These are phyloP conservation scores for Babesia bovis DNA, from an alignment of 169 alveolate species.

Conservation along the genomic window DNA sequence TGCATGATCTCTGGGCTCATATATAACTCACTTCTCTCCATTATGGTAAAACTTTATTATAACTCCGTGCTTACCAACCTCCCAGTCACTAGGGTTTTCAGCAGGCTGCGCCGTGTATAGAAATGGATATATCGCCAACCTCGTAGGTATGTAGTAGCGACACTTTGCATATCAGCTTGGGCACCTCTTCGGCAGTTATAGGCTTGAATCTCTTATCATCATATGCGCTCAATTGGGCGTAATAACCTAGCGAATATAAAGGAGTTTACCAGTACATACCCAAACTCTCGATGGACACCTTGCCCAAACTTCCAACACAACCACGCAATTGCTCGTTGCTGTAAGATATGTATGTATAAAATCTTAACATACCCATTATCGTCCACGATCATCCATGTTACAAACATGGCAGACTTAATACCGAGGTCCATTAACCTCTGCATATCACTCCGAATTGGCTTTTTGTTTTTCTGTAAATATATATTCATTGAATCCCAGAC, in stretches of 20 bases:
- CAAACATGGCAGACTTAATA: constrained; percentile 51
- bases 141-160: constrained; percentile 59
- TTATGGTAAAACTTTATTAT: constrained; percentile 43
- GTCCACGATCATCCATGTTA: constrained; percentile 39
- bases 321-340: constrained; percentile 51
- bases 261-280: background rate
- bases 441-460: constrained; percentile 2
- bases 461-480: background rate
- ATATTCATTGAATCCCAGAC: background rate
- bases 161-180: constrained; percentile 22
- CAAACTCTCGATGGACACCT: constrained; percentile 8
- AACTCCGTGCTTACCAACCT: constrained; percentile 72
- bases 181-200: constrained; percentile 14
- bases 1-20: too few relatives aligned
- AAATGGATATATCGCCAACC: background rate
- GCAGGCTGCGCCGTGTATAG: constrained; percentile 47
- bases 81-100: constrained; percentile 69
- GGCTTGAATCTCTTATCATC: constrained; percentile 46
- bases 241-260: constrained; percentile 8
- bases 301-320: constrained; percentile 52
- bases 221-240: constrained; percentile 54
- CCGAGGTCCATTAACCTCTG: background rate
- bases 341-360: background rate
- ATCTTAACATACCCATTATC: constrained; percentile 27
- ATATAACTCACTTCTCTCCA: constrained; percentile 9